Evolutionary conservation across 805 yeast species (phyloP), one percentile per base, ranked within the genome.

Genomic region (Lipomyces kockii): DNA sequence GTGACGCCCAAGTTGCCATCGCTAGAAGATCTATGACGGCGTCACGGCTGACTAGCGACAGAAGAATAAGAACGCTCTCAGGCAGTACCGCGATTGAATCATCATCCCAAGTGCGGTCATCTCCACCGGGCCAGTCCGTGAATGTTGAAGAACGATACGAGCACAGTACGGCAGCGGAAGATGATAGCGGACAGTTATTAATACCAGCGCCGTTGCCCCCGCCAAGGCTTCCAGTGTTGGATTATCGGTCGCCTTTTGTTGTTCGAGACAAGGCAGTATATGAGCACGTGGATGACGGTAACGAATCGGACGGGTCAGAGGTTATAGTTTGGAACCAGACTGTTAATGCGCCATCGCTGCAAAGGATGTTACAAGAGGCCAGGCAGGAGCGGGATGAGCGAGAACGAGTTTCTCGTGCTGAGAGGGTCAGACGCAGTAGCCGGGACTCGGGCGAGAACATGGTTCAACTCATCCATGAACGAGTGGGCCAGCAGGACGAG

Each of bases 161-260:
- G 37, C 27, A 27, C 25, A 17, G n/a, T 20, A 49, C 25, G 9
- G 12, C 25, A 11, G 56, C 60, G 29, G 20, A 11, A 62, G 67
- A 61, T 68, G 27, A 55, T 65, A 35, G 37, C 37, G 39, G 58
- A 59, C 34, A 20, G 27, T 37, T 22, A 8, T 43, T 7, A 27
- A 60, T 60, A 53, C 63, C 61, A 60, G 22, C 59, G 32, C 39
- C 61, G 55, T 56, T 54, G 52, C 39, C 59, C 46, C 56, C 60
- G 12, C 64, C 68, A 9, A 32, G 57, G 14, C 37, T 65, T 14
- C 68, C 68, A 11, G 58, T 58, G n/a, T 46, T 65, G 53, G 27
- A 51, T 12, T 65, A 61, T 25, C 54, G 63, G 9, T 46, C 65
- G 9, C 63, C 68, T 9, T 65, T 62, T 35, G 60, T 39, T 5